These are phyloP conservation scores for Aspergillus ustus DNA, from an alignment of 2,329 filamentous ascomycete genomes.

Conservation along the genomic window DNA sequence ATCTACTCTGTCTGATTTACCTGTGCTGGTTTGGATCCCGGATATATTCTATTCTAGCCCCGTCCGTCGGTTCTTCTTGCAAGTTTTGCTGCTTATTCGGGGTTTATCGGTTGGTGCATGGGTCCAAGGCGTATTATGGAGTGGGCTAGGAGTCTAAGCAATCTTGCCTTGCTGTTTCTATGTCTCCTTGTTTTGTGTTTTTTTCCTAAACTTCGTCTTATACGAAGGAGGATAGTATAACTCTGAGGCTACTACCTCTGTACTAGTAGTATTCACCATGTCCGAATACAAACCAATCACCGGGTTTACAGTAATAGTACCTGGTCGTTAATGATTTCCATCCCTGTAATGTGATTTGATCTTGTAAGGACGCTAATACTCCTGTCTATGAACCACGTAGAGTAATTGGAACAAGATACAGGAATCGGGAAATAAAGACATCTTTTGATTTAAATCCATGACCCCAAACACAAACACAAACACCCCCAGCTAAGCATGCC, in stretches of 20 bases:
- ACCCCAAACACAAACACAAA: slow-evolving; percentile 1
- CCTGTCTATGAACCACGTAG: background rate
- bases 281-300: no score
- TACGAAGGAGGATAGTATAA: no score
- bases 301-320: no score
- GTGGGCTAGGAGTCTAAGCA: slow-evolving; percentile 20
- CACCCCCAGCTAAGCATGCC: background rate
- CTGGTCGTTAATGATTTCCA: background rate
- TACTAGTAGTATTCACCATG: no score
- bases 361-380: background rate
- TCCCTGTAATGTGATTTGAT: background rate
- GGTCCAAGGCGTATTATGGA: slow-evolving; percentile 17
- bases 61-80: background rate
- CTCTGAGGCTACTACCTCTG: no score
- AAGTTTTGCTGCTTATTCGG: background rate
- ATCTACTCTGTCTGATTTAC: slow-evolving; percentile 7
- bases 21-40: background rate
- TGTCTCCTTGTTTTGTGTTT: background rate
- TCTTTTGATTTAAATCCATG: background rate
- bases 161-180: background rate
- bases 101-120: slow-evolving; percentile 2
- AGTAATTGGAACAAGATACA: background rate
- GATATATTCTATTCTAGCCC: background rate
- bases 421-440: background rate
- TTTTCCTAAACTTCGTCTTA: background rate